Evolutionary conservation across 2,329 filamentous ascomycete species (phyloP), one percentile per base, ranked within the genome.

Genomic region (Hawksworthiomyces lignivorus): DNA sequence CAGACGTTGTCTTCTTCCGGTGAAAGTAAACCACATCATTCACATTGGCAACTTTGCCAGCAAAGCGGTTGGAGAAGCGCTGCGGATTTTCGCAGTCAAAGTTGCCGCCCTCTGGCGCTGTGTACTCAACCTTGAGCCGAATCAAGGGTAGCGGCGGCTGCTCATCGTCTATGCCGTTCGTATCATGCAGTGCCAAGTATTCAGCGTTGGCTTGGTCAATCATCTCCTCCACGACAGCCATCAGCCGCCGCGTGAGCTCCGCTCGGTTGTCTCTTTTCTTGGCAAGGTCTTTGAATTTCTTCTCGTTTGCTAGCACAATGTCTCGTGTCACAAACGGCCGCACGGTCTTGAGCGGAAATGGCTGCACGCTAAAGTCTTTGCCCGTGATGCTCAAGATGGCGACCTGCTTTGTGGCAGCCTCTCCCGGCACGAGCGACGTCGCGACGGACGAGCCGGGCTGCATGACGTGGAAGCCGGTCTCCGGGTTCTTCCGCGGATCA

Each of bases 41-140:
- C 9, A 82, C 81, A 56, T 98, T 98, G 45, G 92, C 92, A 1
- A 98, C 90, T 55, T 80, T 85, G n/a, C 81, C 84, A 1, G 84
- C 74, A 52, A 97, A 98, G 3, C 88, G 77, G 58, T 94, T 94
- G 0, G 90, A 97, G 56, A 97, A 96, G 8, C 92, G 80, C 58
- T 97, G 92, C 0, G 92, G 89, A 47, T 98, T 98, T 59, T 97
- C 92, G 49, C 84, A 82, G 51, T 97, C 86, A 54, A 87, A 98
- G 27, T 80, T 77, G 12, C 87, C 85, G 4, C 87, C 88, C 33
- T 94, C 87, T 0, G 84, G 84, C 0, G 88, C 80, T 0, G 86
- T 84, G 50, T 87, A 92, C 55, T 98, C 92, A 1, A 98, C 89
- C 47, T 89, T 87, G 14, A 98, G 74, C 17, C 92, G 80, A 29